These are phyloP conservation scores for Clarkia xantiana DNA, from an alignment of 345 rosid species.

Conservation along the genomic window DNA sequence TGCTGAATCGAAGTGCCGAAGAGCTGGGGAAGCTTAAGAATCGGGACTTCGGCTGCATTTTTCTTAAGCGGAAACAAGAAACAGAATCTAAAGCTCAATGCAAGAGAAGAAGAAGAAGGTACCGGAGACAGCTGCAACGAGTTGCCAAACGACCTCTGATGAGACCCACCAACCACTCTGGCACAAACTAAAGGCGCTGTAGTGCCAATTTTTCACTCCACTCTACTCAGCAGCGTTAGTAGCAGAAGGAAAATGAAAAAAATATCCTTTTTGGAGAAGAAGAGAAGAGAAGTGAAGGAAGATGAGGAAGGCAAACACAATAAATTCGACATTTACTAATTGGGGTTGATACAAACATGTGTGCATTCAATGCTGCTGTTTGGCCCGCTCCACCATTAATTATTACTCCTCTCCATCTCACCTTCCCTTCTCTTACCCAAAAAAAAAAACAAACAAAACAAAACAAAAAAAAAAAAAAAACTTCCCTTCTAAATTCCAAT, in stretches of 20 bases:
- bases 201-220: too few relatives aligned
- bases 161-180: conserved; percentile 5
- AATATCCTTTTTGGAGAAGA: conserved; percentile 2
- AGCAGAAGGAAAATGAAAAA: neutral
- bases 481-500: too few relatives aligned
- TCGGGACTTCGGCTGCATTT: too few relatives aligned
- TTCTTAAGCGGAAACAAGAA: neutral
- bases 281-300: neutral
- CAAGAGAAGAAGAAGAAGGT: neutral
- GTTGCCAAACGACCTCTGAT: conserved; percentile 2
- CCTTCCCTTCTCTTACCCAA: neutral
- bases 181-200: neutral
- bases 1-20: neutral
- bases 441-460: too few relatives aligned
- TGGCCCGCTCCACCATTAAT: conserved; percentile 5
- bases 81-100: neutral
- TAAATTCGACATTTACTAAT: conserved; percentile 6
- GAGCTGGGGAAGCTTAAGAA: neutral
- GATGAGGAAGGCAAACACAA: neutral
- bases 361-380: conserved; percentile 7
- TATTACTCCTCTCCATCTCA: neutral
- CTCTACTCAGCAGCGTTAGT: neutral
- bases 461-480: too few relatives aligned
- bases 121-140: conserved; percentile 2
- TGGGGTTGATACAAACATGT: conserved; percentile 4